A percentile compares a stretch with the other conserved stretches of the same genome.
Conservation (phyloP, 1,284 basidiomycete genomes). For the Microbotryum lychnidis-dioicae region DNA sequence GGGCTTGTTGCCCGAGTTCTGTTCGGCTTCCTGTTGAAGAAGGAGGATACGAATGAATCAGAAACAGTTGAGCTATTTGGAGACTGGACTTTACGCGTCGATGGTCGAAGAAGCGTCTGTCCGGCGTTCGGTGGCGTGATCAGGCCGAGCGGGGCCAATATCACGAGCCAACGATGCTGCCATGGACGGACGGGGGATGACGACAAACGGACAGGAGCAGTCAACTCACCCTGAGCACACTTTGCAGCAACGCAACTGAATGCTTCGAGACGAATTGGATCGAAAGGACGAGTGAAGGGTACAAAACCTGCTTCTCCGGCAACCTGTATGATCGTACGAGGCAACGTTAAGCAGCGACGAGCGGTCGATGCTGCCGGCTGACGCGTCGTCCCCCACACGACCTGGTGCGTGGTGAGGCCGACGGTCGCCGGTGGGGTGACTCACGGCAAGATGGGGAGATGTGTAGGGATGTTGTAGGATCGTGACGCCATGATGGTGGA, state of each 20-base stretch:
- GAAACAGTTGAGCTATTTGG: neutral
- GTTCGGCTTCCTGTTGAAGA: conserved; percentile 7
- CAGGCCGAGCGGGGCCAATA: too few species aligned
- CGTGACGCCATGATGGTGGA: neutral
- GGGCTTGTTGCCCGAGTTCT: conserved; percentile 4
- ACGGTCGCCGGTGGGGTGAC: neutral
- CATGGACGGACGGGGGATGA: neutral
- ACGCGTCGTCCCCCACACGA: too few species aligned
- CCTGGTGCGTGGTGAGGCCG: too few species aligned
- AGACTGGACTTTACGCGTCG: too few species aligned
- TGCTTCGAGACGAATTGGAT: conserved; percentile 22
- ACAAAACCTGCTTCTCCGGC: conserved; percentile 21
- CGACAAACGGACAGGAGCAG: neutral
- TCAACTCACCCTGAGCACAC: conserved; percentile 17
- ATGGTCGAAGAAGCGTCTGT: too few species aligned
- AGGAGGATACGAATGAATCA: neutral
- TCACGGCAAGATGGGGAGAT: conserved; percentile 8
- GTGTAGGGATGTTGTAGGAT: neutral
- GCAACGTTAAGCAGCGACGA: too few species aligned
- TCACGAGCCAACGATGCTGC: too few species aligned
- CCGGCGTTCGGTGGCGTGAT: too few species aligned
- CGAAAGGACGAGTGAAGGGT: conserved; percentile 21
- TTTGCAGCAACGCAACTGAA: conserved; percentile 16
- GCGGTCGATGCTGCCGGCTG: too few species aligned
- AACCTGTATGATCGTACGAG: conserved; percentile 6